Percentiles rank a stretch among this genome's conserved stretches.
Conservation (phyloP, 495 filamentous ascomycete genomes). For the Amphirosellinia nigrospora region DNA sequence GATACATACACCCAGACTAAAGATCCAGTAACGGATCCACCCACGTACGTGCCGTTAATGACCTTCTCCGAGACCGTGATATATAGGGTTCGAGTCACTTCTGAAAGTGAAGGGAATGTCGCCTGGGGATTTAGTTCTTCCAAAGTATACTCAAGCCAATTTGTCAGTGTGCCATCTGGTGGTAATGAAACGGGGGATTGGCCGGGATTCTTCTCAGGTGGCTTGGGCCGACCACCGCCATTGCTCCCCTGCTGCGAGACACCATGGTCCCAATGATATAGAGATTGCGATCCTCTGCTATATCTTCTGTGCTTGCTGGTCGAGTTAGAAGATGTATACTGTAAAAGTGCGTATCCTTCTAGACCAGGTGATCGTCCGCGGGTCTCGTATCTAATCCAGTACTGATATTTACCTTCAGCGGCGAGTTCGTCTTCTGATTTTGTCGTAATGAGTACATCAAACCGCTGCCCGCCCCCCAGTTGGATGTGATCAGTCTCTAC, state of each 20-base stretch:
- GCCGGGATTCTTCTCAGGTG: constrained; percentile 39
- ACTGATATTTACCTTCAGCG: constrained; percentile 48
- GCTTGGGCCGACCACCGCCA: constrained; percentile 10
- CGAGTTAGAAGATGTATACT: constrained; percentile 45
- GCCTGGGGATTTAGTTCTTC: constrained; percentile 43
- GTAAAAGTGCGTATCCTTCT: constrained; percentile 59
- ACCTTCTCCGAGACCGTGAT: constrained; percentile 53
- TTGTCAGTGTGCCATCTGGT: constrained; percentile 38
- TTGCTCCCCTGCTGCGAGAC: not conserved
- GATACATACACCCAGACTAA: constrained; percentile 39
- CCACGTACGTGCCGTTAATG: constrained; percentile 44
- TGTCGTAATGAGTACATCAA: constrained; percentile 57
- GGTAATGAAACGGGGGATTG: constrained; percentile 48
- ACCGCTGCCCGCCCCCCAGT: constrained; percentile 62
- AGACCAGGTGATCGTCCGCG: constrained; percentile 51
- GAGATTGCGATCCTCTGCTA: not conserved
- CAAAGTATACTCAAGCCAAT: constrained; percentile 64
- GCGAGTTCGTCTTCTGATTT: constrained; percentile 51
- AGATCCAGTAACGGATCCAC: constrained; percentile 30
- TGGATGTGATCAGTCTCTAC: constrained; percentile 56
- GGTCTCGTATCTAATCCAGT: constrained; percentile 61
- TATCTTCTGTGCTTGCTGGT: constrained; percentile 6
- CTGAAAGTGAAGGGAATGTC: constrained; percentile 52
- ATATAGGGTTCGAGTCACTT: constrained; percentile 61
- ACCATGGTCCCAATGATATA: not conserved